These are phyloP conservation scores for Tylopilus plumbeoviolaceoides DNA, from an alignment of 768 basidiomycete genomes.

Conservation along the genomic window DNA sequence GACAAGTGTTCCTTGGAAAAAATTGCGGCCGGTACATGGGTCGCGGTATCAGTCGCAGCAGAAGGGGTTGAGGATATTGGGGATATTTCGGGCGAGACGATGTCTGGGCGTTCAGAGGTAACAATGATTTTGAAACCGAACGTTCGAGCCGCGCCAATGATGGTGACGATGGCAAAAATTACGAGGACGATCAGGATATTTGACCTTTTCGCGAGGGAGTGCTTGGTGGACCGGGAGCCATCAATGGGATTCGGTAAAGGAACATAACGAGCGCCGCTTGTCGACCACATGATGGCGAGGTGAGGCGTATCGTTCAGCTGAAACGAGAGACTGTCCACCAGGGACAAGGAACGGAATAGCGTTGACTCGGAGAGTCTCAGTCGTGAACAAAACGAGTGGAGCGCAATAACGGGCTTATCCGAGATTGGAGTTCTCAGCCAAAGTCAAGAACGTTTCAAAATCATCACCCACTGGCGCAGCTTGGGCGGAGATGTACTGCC, in stretches of 20 bases:
- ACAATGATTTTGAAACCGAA: slow-evolving; percentile 10
- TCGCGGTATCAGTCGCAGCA: background rate
- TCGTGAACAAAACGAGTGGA: too few species aligned
- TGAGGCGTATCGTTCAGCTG: background rate
- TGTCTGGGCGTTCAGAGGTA: slow-evolving; percentile 4
- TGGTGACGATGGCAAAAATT: slow-evolving; percentile 4
- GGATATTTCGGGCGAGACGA: background rate
- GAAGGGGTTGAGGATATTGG: background rate
- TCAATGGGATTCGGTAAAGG: background rate
- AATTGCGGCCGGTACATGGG: background rate
- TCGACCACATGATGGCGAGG: slow-evolving; percentile 21
- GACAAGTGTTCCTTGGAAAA: slow-evolving; percentile 18
- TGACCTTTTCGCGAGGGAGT: slow-evolving; percentile 2
- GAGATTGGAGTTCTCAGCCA: background rate
- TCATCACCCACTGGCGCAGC: too few species aligned
- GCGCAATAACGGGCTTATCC: background rate
- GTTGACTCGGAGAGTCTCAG: too few species aligned
- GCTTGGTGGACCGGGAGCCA: slow-evolving; percentile 3
- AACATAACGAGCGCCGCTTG: slow-evolving; percentile 6
- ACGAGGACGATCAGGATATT: slow-evolving; percentile 5
- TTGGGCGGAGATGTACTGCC: background rate
- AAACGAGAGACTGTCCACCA: slow-evolving; percentile 2
- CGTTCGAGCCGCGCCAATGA: slow-evolving; percentile 8
- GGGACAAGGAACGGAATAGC: background rate
- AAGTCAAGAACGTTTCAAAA: too few species aligned